Evolutionary conservation across 148 eudicot genomes (phyloP), one percentile per base, ranked within the genome.

Genomic region (Polygonum aviculare): DNA sequence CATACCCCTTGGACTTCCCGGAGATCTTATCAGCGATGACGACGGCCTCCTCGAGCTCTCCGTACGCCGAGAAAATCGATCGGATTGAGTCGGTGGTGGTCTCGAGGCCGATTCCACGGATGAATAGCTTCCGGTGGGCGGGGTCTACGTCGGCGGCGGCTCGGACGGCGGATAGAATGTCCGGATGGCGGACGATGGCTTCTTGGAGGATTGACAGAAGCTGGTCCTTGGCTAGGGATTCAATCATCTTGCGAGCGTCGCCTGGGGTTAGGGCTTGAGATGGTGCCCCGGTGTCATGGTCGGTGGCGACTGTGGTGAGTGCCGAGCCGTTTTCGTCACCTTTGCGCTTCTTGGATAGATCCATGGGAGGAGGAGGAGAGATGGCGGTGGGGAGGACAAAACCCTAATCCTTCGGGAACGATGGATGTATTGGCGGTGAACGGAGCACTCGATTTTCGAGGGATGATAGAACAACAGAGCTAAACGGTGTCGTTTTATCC

Each of bases 1-100:
- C 98, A 69, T 88, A 95, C 0, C 98, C 98, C 50, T 93, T 90
- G 3, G 91, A 84, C 79, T 89, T 92, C 0, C 88, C 91, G 0
- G 90, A 80, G 12, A 12, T 44, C 82, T 92, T 95, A 39, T 92
- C 98, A 2, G 86, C 74, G 12, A 95, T 90, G 0, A 91, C 98
- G 2, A 92, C 82, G 1, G 94, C 97, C 67, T 95, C 98, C 0
- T 88, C 93, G 26, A 95, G 81, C 0, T 88, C 96, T 0, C 98
- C 98, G 79, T 70, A 90, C 0, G 83, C 9, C 0, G 90, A 76
- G 67, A 95, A 95, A 3, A 87, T 19, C 0, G 84, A 50, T 12
- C 83, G 86, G 26, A 95, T 86, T 0, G 85, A 83, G 1, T 88
- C 97, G 0, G 90, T 85, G 19, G 90, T 83, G 15, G 97, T 92